Evolutionary conservation across 306 rosid species (phyloP).

Genomic region (Cotoneaster glaucophyllus): DNA sequence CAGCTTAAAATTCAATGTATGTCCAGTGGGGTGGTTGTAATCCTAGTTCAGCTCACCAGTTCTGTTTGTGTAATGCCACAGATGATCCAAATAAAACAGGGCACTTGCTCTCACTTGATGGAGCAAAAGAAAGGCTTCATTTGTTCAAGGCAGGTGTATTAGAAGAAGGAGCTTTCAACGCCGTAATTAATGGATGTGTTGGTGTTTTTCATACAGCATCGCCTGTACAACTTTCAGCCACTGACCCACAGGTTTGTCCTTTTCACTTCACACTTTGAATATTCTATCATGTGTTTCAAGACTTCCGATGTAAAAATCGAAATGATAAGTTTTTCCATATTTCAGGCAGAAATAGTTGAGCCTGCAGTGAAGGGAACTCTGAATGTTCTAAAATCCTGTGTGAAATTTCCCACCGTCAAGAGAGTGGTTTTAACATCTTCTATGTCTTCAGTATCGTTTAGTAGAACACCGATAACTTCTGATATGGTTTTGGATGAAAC

Average conservation of each 20-base stretch:
- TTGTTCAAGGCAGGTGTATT: constrained; percentile 38
- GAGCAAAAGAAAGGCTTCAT: constrained; percentile 45
- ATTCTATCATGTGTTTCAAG: no score
- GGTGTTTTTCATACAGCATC: constrained; percentile 58
- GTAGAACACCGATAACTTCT: not conserved
- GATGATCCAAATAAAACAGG: constrained; percentile 41
- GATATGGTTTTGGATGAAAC: constrained; percentile 17
- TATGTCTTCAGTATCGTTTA: not conserved
- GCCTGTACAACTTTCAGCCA: not conserved
- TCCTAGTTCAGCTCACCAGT: no score
- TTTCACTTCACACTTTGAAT: not conserved
- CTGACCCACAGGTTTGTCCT: constrained; percentile 38
- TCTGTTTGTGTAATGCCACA: not conserved
- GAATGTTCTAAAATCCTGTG: no score
- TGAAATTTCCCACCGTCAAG: no score
- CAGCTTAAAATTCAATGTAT: no score
- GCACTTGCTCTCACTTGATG: constrained; percentile 40
- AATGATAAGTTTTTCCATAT: no score
- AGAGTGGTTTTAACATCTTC: no score
- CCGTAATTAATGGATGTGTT: constrained; percentile 31
- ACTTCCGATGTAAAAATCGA: no score
- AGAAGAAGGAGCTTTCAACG: constrained; percentile 44
- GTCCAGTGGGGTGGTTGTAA: no score
- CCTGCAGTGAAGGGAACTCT: no score
- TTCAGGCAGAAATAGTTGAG: no score